A percentile compares a stretch with the other conserved stretches of the same genome.
Conservation (phyloP, 805 yeast genomes). For the Starmerella roubikii region DNA sequence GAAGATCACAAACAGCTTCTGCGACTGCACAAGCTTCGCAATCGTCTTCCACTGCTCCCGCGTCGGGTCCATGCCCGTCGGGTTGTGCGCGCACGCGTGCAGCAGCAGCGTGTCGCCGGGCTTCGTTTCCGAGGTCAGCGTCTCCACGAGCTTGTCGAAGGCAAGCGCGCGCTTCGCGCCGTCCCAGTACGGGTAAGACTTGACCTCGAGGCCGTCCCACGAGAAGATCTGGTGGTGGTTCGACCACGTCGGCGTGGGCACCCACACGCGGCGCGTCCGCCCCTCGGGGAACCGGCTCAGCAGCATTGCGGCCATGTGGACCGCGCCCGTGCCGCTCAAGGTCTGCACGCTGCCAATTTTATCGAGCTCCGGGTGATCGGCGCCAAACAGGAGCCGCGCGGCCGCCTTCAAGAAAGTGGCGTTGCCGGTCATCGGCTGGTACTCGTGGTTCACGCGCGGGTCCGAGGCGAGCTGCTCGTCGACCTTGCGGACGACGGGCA, state of each 20-base stretch:
- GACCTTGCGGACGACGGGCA: conserved; percentile 65
- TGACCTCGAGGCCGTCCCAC: conserved; percentile 51
- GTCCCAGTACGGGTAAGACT: conserved; percentile 78
- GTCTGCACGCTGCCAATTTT: conserved; percentile 53
- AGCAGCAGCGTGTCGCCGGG: conserved; percentile 66
- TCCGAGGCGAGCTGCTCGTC: conserved; percentile 30
- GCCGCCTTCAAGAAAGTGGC: conserved; percentile 52
- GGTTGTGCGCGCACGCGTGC: conserved; percentile 95
- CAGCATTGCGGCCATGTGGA: conserved; percentile 73
- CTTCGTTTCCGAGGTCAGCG: conserved; percentile 50
- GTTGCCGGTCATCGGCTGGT: conserved; percentile 74
- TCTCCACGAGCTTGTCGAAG: conserved; percentile 48
- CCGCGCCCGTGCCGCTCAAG: conserved; percentile 79
- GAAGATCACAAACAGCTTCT: conserved; percentile 61
- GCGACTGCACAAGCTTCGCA: conserved; percentile 43
- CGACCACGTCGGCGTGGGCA: conserved; percentile 95
- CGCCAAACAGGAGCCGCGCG: conserved; percentile 56
- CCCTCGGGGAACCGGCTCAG: conserved; percentile 37
- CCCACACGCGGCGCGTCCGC: conserved; percentile 37
- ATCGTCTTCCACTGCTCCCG: conserved; percentile 68
- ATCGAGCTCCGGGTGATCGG: conserved; percentile 43
- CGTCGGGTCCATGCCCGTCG: conserved; percentile 89
- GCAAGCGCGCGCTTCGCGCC: conserved; percentile 54
- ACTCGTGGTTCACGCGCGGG: conserved; percentile 59
- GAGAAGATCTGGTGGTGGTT: conserved; percentile 80